phyloP scores from a whole-genome alignment of 306 rosid genomes.

The Delonix regia region DNA sequence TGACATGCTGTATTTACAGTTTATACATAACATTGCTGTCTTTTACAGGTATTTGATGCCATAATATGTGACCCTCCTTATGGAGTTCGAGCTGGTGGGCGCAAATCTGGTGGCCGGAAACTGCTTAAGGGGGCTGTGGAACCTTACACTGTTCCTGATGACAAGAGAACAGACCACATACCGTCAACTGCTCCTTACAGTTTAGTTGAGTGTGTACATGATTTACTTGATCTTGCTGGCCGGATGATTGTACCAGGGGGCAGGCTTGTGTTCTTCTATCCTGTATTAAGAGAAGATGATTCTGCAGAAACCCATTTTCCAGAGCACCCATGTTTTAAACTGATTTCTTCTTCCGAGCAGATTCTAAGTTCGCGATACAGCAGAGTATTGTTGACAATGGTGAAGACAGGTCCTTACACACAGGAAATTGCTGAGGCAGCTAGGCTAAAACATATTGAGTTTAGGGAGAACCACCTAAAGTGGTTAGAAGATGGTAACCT shows the following conservation, averaged over 20 bases:
- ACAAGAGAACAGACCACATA: conserved; percentile 87
- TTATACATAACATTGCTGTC: conserved; percentile 25
- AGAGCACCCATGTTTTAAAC: conserved; percentile 74
- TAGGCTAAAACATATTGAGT: conserved; percentile 64
- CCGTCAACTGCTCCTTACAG: conserved; percentile 94
- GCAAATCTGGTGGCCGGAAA: conserved; percentile 96
- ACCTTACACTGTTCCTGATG: conserved; percentile 86
- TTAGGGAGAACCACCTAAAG: conserved; percentile 86
- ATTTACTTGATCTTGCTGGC: conserved; percentile 91
- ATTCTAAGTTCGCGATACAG: conserved; percentile 90
- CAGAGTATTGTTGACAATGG: conserved; percentile 86
- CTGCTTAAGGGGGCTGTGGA: conserved; percentile 77
- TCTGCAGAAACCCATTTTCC: conserved; percentile 60
- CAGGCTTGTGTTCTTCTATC: conserved; percentile 94
- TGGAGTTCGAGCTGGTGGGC: conserved; percentile 99
- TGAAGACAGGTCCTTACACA: conserved; percentile 68
- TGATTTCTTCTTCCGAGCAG: conserved; percentile 80
- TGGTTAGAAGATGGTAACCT: conserved; percentile 98
- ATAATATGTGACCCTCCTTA: conserved; percentile 99
- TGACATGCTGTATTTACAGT: not conserved
- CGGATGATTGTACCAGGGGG: conserved; percentile 80
- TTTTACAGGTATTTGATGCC: conserved; percentile 76
- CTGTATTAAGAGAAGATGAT: conserved; percentile 85
- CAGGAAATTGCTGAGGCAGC: conserved; percentile 80
- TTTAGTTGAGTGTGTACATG: conserved; percentile 93